Percentiles rank a stretch among this genome's conserved stretches.
Conservation (phyloP, 108 stramenopile species). For the Cyclotella atomus region DNA sequence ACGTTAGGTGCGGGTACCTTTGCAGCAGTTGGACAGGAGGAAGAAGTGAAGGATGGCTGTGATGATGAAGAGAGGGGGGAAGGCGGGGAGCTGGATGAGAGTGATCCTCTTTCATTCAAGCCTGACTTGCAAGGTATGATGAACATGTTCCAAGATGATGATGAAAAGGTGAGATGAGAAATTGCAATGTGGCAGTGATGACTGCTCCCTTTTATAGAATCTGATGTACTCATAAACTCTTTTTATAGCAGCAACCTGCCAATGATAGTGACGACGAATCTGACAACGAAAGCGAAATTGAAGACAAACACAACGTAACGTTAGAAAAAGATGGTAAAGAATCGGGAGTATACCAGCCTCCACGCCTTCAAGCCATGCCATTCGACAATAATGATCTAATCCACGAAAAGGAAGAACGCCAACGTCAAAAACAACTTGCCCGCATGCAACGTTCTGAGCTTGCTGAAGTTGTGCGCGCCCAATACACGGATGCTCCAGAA, state of each 20-base stretch:
- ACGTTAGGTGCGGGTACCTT: slow-evolving; percentile 46
- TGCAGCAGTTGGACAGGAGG: slow-evolving; percentile 39
- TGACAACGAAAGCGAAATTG: slow-evolving; percentile 18
- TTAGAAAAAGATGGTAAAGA: slow-evolving; percentile 32
- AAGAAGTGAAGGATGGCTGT: slow-evolving; percentile 37
- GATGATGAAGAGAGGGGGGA: slow-evolving; percentile 3
- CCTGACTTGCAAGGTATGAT: slow-evolving; percentile 50
- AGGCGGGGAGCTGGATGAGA: slow-evolving; percentile 32
- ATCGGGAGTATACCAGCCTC: slow-evolving; percentile 67
- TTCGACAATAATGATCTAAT: slow-evolving; percentile 66
- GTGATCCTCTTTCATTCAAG: slow-evolving; percentile 51
- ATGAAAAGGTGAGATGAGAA: slow-evolving; percentile 40
- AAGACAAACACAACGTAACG: slow-evolving; percentile 8
- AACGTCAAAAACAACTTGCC: slow-evolving; percentile 56
- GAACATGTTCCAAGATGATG: slow-evolving; percentile 50
- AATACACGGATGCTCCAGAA: slow-evolving; percentile 85
- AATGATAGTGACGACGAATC: slow-evolving; percentile 27
- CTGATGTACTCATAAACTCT: background rate
- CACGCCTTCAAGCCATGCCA: slow-evolving; percentile 80
- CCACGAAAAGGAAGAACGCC: slow-evolving; percentile 53
- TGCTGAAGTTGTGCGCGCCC: slow-evolving; percentile 68
- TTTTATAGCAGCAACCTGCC: slow-evolving; percentile 4
- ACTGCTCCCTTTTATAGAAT: background rate
- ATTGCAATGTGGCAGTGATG: background rate
- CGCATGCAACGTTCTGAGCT: slow-evolving; percentile 78